Evolutionary conservation across 2,329 filamentous ascomycete genomes (phyloP).

Genomic region (Phyllosticta ampelicida): DNA sequence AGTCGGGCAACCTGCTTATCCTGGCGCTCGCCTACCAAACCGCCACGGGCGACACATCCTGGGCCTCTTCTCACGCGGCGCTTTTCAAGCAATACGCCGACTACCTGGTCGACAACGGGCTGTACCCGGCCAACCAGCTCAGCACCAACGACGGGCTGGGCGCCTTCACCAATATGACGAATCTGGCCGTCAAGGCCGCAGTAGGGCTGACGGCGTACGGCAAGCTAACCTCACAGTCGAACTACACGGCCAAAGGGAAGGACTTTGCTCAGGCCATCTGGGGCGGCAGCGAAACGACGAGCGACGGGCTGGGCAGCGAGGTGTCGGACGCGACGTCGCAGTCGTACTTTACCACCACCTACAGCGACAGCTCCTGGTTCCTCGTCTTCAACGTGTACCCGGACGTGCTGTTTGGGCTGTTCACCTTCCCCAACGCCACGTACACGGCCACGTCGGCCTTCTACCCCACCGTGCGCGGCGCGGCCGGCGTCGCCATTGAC

Average conservation of each 20-base stretch:
- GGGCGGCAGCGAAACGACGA: slow-evolving; percentile 1
- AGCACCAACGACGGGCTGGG: slow-evolving; percentile 35
- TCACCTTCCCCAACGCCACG: slow-evolving; percentile 26
- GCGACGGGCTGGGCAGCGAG: slow-evolving; percentile 9
- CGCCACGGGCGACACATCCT: slow-evolving; percentile 29
- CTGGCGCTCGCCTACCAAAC: slow-evolving; percentile 28
- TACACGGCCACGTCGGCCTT: slow-evolving; percentile 28
- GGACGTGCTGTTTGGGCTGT: slow-evolving; percentile 29
- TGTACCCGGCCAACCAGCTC: slow-evolving; percentile 30
- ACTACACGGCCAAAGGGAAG: slow-evolving; percentile 28
- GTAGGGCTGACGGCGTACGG: slow-evolving; percentile 38
- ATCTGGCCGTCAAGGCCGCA: slow-evolving; percentile 37
- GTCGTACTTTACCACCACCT: slow-evolving; percentile 33
- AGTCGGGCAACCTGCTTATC: slow-evolving; percentile 31
- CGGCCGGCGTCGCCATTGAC: slow-evolving; percentile 32
- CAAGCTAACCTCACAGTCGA: slow-evolving; percentile 24
- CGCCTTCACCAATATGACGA: slow-evolving; percentile 34
- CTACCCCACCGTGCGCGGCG: slow-evolving; percentile 25
- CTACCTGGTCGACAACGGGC: slow-evolving; percentile 30
- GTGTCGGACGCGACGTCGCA: slow-evolving; percentile 14
- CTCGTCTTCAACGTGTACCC: slow-evolving; percentile 34
- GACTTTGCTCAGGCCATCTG: slow-evolving; percentile 16
- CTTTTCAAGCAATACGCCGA: slow-evolving; percentile 31
- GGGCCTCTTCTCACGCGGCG: slow-evolving; percentile 25
- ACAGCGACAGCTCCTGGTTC: slow-evolving; percentile 26